A percentile compares a stretch with the other conserved stretches of the same genome.
Evolutionary conservation across 371 early-diverging fungal genomes (phyloP).

Genomic region (Mortierella sp.): DNA sequence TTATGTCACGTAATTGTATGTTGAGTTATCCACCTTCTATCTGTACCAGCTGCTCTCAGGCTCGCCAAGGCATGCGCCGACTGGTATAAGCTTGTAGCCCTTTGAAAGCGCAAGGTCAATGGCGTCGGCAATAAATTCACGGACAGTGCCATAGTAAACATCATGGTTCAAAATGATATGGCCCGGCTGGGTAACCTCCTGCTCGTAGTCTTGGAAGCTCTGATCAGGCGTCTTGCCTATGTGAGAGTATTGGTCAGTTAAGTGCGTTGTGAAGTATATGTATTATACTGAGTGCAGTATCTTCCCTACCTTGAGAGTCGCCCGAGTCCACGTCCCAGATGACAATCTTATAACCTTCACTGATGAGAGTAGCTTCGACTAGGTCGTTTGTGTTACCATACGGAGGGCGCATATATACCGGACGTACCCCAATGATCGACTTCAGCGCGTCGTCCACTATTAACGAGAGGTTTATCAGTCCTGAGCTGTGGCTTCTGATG

Average conservation of each 20-base stretch:
- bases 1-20: too few species aligned
- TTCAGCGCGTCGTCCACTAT: slow-evolving; percentile 15
- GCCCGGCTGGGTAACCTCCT: neutral
- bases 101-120: neutral
- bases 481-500: too few species aligned
- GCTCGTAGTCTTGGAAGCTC: too few species aligned
- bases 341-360: slow-evolving; percentile 59
- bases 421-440: slow-evolving; percentile 4
- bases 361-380: slow-evolving; percentile 42
- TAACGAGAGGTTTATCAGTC: neutral
- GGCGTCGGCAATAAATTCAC: neutral
- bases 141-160: slow-evolving; percentile 1
- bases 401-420: slow-evolving; percentile 56
- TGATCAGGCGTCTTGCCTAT: too few species aligned
- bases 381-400: slow-evolving; percentile 53
- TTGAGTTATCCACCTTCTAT: too few species aligned
- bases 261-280: too few species aligned
- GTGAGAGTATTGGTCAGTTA: too few species aligned
- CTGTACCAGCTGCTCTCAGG: neutral
- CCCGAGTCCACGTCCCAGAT: slow-evolving; percentile 62
- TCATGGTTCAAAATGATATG: slow-evolving; percentile 17
- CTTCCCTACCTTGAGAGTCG: slow-evolving; percentile 38
- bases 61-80: slow-evolving; percentile 16
- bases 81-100: slow-evolving; percentile 13
- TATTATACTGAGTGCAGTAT: neutral